Evolutionary conservation across 148 eudicot genomes (phyloP).

Genomic region (Hydrangea macrophylla): DNA sequence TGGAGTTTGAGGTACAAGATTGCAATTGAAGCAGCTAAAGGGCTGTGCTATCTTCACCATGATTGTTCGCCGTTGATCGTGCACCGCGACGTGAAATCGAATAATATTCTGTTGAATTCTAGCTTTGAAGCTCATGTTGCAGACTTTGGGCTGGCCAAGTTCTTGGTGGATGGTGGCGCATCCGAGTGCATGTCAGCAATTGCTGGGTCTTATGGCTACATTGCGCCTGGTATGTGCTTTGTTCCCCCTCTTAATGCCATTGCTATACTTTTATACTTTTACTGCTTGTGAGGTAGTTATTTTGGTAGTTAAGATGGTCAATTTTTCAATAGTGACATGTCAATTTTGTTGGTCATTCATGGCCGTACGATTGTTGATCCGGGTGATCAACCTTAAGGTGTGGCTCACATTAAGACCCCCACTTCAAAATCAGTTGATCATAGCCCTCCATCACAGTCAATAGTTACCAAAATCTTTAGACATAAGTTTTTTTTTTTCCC

Average conservation of each 20-base stretch:
- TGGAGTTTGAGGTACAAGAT: slow-evolving; percentile 92
- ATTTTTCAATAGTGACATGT: no score
- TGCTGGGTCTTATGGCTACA: slow-evolving; percentile 96
- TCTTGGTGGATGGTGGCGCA: slow-evolving; percentile 60
- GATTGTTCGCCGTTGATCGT: slow-evolving; percentile 91
- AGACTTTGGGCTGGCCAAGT: slow-evolving; percentile 93
- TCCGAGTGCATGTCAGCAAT: slow-evolving; percentile 91
- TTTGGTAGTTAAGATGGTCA: no score
- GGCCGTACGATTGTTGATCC: no score
- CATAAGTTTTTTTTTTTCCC: no score
- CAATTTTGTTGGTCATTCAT: no score
- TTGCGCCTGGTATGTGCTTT: slow-evolving; percentile 75
- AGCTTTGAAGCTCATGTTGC: slow-evolving; percentile 95
- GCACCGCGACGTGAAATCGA: slow-evolving; percentile 91
- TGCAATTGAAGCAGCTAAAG: slow-evolving; percentile 76
- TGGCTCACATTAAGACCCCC: no score
- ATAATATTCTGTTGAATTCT: slow-evolving; percentile 67
- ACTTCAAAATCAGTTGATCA: no score
- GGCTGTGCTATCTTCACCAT: slow-evolving; percentile 89
- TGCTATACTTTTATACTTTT: slow-evolving; percentile 4
- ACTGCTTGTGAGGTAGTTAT: background rate
- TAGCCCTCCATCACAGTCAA: no score
- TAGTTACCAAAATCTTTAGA: no score
- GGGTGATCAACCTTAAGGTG: no score
- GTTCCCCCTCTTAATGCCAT: background rate